Conservation (phyloP, 768 basidiomycete species). For the Termitomyces sp. region DNA sequence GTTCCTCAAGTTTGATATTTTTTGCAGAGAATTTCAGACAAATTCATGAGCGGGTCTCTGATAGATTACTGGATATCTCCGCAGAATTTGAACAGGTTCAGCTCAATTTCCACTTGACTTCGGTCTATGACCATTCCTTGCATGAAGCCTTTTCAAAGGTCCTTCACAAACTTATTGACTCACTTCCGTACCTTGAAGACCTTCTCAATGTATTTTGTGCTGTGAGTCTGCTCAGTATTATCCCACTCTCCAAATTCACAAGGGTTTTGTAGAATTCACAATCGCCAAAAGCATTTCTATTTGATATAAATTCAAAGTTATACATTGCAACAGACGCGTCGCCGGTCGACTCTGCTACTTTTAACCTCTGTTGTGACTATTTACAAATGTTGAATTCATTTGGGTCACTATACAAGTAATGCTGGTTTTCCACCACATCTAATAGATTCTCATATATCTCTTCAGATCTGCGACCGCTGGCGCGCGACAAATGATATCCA, state of each 20-base stretch:
- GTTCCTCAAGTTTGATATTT: neutral
- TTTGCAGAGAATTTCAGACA: conserved; percentile 81
- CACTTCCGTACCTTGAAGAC: conserved; percentile 81
- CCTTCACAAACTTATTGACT: conserved; percentile 80
- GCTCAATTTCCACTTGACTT: conserved; percentile 87
- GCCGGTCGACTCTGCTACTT: conserved; percentile 83
- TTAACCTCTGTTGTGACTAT: conserved; percentile 89
- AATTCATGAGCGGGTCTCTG: conserved; percentile 81
- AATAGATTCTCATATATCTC: conserved; percentile 2
- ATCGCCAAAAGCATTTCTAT: conserved; percentile 91
- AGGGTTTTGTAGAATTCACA: conserved; percentile 66
- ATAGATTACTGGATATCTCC: conserved; percentile 73
- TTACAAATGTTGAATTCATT: conserved; percentile 84
- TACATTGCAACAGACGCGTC: conserved; percentile 94
- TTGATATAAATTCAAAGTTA: conserved; percentile 78
- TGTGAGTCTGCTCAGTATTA: conserved; percentile 35
- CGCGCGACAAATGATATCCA: conserved; percentile 19
- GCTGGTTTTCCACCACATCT: conserved; percentile 8
- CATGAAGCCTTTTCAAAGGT: conserved; percentile 91
- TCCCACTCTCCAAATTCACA: neutral
- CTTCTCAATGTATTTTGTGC: conserved; percentile 83
- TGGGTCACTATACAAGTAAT: conserved; percentile 78
- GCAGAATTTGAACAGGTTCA: conserved; percentile 75
- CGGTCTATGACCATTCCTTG: conserved; percentile 87
- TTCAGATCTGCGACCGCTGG: conserved; percentile 28